phyloP scores from a whole-genome alignment of 805 yeast genomes.

The Pichia sporocuriosa region DNA sequence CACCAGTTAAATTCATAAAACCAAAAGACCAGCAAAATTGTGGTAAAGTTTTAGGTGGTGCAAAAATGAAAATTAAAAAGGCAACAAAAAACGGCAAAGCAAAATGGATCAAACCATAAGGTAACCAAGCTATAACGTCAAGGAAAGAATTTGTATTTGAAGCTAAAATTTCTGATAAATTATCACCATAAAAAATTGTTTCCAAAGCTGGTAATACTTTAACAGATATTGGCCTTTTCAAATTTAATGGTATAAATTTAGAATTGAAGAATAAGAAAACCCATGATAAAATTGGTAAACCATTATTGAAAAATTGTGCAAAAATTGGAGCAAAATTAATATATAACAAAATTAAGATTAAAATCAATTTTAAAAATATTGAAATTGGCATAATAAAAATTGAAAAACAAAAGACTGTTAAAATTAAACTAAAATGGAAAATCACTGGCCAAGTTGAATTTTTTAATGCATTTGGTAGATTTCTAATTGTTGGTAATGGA shows the following conservation, averaged over 20 bases:
- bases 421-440: slow-evolving; percentile 18
- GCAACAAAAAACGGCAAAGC: slow-evolving; percentile 88
- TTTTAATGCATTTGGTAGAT: slow-evolving; percentile 1
- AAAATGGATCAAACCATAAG: slow-evolving; percentile 88
- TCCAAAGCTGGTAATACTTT: slow-evolving; percentile 90
- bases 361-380: slow-evolving; percentile 13
- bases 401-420: slow-evolving; percentile 20
- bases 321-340: slow-evolving; percentile 63
- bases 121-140: slow-evolving; percentile 88
- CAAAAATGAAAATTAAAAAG: slow-evolving; percentile 69
- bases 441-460: background rate
- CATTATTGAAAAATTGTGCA: slow-evolving; percentile 77
- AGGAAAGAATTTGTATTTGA: slow-evolving; percentile 57
- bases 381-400: slow-evolving; percentile 20
- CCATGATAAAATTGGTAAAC: slow-evolving; percentile 84
- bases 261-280: slow-evolving; percentile 75
- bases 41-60: slow-evolving; percentile 81
- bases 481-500: slow-evolving; percentile 4
- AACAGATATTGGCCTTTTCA: slow-evolving; percentile 84
- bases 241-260: slow-evolving; percentile 60
- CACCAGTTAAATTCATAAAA: slow-evolving; percentile 85
- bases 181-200: slow-evolving; percentile 88
- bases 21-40: slow-evolving; percentile 92
- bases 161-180: slow-evolving; percentile 78
- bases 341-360: slow-evolving; percentile 11